Conservation (phyloP, 2,329 filamentous ascomycete genomes). For the Sporothrix brasiliensis region DNA sequence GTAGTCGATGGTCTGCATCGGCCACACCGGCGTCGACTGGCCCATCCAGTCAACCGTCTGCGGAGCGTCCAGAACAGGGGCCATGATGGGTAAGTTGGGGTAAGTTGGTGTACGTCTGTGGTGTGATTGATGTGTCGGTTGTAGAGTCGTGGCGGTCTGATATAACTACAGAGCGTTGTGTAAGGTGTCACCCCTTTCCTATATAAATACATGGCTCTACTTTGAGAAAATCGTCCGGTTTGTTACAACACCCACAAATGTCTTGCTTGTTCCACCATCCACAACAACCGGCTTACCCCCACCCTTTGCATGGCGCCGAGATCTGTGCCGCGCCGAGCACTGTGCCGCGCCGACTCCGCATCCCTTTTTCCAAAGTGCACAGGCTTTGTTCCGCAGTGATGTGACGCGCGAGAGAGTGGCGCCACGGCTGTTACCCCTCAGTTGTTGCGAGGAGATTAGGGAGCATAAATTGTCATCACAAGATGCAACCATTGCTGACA, state of each 20-base stretch:
- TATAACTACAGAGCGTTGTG: too few relatives aligned
- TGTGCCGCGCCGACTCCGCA: slow-evolving; percentile 19
- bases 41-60: slow-evolving; percentile 55
- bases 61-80: slow-evolving; percentile 42
- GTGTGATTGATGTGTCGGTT: background rate
- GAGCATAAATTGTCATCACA: background rate
- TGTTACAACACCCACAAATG: too few relatives aligned
- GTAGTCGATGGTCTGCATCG: slow-evolving; percentile 58
- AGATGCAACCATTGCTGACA: background rate
- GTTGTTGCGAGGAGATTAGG: background rate
- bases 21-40: slow-evolving; percentile 54
- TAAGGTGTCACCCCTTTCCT: background rate
- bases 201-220: background rate
- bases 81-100: slow-evolving; percentile 6
- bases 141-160: background rate
- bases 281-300: slow-evolving; percentile 10
- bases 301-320: slow-evolving; percentile 1
- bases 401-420: background rate
- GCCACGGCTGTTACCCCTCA: background rate
- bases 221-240: background rate
- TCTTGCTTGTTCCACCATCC: background rate
- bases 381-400: background rate
- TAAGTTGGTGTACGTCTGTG: background rate
- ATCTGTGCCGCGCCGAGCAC: slow-evolving; percentile 3
- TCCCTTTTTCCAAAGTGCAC: slow-evolving; percentile 15